Evolutionary conservation across 2,329 filamentous ascomycete species (phyloP), one percentile per base, ranked within the genome.

Genomic region (Talaromyces sp.): DNA sequence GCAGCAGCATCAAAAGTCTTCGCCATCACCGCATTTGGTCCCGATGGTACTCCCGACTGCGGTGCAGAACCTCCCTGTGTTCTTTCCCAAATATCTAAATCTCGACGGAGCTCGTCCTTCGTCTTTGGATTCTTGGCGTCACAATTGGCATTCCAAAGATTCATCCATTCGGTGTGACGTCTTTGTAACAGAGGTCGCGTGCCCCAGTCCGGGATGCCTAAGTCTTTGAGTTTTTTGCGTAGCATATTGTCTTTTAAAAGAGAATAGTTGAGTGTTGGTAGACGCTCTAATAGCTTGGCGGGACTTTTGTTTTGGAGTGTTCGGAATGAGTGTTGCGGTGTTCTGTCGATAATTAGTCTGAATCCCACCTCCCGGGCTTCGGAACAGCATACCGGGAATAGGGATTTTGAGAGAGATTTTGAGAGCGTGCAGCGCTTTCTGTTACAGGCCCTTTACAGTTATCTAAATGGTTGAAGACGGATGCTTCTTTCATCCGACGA

Each of bases 131-230:
- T 81, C 41, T 85, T 86, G 2, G 93, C 90, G 77, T 99, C 95
- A 78, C 93, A 97, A 74, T 99, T 99, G 11, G 96, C 91, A 76
- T 99, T 99, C 90, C 92, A 97, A 19, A 99, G 80, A 43, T 95
- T 97, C 61, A 95, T 85, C 93, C 93, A 99, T 77, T 99, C 95
- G 27, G 87, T 91, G 73, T 98, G 93, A 19, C 96, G 86, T 69
- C 85, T 86, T 74, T 94, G 90, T 62, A 98, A 82, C 1, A 93
- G 82, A 54, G 84, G 80, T 54, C 89, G 89, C 0, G 84, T 78
- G 0, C 95, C 95, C 66, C 80, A 83, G 10, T 83, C 85, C 0
- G 92, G 89, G 64, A 98, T 88, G 0, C 93, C 92, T 1, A 95
- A 82, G 2, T 97, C 92, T 19, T 82, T 76, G 49, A 99, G 81